Percentiles rank a stretch among this genome's conserved stretches.
phyloP scores from a whole-genome alignment of 495 filamentous ascomycete species.

The Pseudevernia furfuracea region DNA sequence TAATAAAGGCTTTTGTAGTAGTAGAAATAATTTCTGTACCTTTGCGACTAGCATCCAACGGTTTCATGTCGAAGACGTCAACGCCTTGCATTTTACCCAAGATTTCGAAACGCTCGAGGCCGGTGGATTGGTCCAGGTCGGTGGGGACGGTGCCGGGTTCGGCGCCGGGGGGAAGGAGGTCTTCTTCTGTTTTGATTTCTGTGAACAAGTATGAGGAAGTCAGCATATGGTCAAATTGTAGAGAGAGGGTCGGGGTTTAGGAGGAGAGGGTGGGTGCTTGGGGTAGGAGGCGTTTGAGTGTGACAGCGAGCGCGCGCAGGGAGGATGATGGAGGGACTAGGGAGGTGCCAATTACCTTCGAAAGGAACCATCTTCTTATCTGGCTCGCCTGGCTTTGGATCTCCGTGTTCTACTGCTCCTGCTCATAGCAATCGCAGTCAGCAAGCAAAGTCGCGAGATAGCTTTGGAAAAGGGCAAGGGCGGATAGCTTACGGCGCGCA shows the following conservation, averaged over 20 bases:
- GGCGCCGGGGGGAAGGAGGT: conserved; percentile 79
- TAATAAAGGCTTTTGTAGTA: background rate
- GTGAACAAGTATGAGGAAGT: conserved; percentile 18
- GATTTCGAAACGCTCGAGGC: conserved; percentile 96
- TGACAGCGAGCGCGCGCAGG: background rate
- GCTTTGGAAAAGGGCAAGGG: conserved; percentile 20
- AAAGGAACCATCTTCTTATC: conserved; percentile 23
- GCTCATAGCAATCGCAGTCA: conserved; percentile 24
- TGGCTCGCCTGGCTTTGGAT: conserved; percentile 25
- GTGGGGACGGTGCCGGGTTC: conserved; percentile 75
- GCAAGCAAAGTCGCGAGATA: conserved; percentile 25
- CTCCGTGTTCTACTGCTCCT: conserved; percentile 10
- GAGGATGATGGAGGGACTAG: background rate
- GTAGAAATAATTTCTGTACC: conserved; percentile 39
- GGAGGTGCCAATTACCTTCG: conserved; percentile 20
- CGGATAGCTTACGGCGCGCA: conserved; percentile 41
- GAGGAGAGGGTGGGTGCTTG: conserved; percentile 17
- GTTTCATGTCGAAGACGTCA: conserved; percentile 97
- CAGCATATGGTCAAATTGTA: background rate
- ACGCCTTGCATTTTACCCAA: conserved; percentile 98
- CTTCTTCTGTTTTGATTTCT: conserved; percentile 77
- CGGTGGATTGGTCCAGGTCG: conserved; percentile 89
- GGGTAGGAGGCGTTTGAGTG: background rate
- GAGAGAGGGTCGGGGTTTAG: background rate
- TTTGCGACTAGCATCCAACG: conserved; percentile 80